These are phyloP conservation scores for Trapa bicornis DNA, from an alignment of 345 rosid genomes.

Conservation along the genomic window DNA sequence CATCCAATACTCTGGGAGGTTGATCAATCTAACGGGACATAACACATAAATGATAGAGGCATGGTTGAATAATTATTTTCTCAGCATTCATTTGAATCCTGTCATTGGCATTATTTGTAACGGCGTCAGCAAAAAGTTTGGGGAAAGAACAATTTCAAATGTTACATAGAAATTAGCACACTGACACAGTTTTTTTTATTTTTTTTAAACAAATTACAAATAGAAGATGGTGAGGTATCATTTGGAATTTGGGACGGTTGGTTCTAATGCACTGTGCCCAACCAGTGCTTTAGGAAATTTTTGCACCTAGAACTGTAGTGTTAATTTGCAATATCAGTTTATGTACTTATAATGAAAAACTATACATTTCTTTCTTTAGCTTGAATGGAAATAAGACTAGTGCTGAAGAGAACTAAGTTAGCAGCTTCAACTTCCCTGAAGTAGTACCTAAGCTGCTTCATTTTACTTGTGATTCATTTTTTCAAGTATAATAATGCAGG, in stretches of 20 bases:
- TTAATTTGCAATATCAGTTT: background rate
- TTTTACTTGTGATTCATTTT: constrained; percentile 1
- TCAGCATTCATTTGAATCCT: background rate
- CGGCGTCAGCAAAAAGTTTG: background rate
- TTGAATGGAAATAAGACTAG: no score
- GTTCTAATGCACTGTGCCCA: background rate
- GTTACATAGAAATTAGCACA: background rate
- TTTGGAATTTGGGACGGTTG: background rate
- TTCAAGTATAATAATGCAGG: constrained; percentile 24
- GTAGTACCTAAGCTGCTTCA: background rate
- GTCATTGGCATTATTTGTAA: background rate
- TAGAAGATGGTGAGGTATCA: background rate
- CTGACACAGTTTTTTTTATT: background rate
- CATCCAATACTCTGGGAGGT: background rate
- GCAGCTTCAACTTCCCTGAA: no score
- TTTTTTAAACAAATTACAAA: background rate
- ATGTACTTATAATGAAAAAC: no score
- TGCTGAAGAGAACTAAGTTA: no score
- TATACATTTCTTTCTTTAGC: no score
- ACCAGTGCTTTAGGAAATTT: background rate
- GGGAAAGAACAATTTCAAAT: background rate
- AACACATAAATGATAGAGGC: background rate
- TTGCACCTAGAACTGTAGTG: background rate
- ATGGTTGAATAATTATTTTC: background rate
- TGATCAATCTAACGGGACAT: background rate